Base-by-base conservation (phyloP, 352 stramenopile species). In the Phytophthora idaei region DNA sequence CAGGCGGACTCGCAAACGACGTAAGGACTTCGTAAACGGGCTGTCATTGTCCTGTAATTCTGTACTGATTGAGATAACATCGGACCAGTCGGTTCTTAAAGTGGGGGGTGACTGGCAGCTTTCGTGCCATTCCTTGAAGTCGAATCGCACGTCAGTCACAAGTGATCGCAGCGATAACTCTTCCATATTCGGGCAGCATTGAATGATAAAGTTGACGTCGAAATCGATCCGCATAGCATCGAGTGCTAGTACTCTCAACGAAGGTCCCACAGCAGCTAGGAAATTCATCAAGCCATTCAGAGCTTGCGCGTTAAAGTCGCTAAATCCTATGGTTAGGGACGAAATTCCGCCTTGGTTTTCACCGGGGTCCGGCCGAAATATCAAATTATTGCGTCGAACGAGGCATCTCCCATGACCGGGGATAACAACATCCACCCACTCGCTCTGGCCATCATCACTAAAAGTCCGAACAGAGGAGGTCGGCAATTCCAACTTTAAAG, bases 291-390 rank as follows among this genome's bases (percentile, higher is more conserved):
- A 3, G 0, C 54, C 53, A 44, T 69, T 41, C 27, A 51, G 34
- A 28, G 5, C 32, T 21, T 27, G 5, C 0, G 21, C 5, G 37
- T 61, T 44, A 7, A 45, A 27, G 8, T 28, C 27, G 5, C 28
- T 32, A 25, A 56, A 61, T 27, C 29, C 36, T n/a, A 61, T 67
- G 21, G 39, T 50, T 50, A 67, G 60, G 15, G 59, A 55, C 10
- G 17, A 25, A n/a, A 45, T 57, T n/a, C 14, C 31, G 5, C 28
- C 2, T 7, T 46, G 9, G 12, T 15, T 34, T 11, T 42, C 29
- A 4, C 9, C 1, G 14, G 31, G 14, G 1, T 29, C 34, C 21
- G 28, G 21, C 29, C 56, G 41, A 53, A 48, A 63, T 12, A 27
- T 5, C 46, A 69, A 50, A 7, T 63, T 39, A 17, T 39, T 10